Evolutionary conservation across 176 grass and related monocot genomes (phyloP), one percentile per base, ranked within the genome.

Genomic region (Oryza glaberrima): DNA sequence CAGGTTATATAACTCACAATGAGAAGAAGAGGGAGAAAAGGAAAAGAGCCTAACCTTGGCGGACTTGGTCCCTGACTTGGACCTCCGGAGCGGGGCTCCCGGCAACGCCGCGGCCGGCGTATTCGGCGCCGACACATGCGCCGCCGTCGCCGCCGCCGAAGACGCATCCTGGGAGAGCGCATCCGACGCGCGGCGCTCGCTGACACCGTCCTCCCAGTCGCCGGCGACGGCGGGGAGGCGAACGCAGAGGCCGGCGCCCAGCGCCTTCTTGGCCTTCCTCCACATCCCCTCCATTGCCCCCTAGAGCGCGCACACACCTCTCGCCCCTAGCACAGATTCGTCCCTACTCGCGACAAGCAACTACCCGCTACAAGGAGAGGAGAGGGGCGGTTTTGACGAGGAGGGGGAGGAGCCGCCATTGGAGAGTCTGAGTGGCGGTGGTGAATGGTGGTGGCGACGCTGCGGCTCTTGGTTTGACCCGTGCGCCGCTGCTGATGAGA

Each of bases 181-280:
- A 32, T 87, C 85, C 16, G 89, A 90, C 30, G 85, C n/a, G n/a
- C 84, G 84, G 20, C 64, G 81, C 81, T 84, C 84, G 70, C 81
- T 90, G 64, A 20, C 51, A 32, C 47, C 64, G 64, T 90, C 84
- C n/a, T 54, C 84, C 69, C 69, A 40, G 70, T 87, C 89, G 28
- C 70, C 85, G 13, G 70, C 47, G 8, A 87, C 84, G 70, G 52
- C 40, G 9, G 96, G 96, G 12, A 91, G 77, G 60, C 89, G 70
- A 56, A 77, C 88, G 80, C 96, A 98, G 64, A 98, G 80, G 75
- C 85, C 75, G 35, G 77, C 54, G 40, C 93, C 88, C 80, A 98
- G 65, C 41, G 90, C 89, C 68, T 49, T 88, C 91, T 98, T 98
- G 22, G 93, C 91, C 75, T 92, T 88, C 89, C 88, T 95, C 93